Conservation (phyloP, 2,329 filamentous ascomycete species). For the Xylariaceae sp. region DNA sequence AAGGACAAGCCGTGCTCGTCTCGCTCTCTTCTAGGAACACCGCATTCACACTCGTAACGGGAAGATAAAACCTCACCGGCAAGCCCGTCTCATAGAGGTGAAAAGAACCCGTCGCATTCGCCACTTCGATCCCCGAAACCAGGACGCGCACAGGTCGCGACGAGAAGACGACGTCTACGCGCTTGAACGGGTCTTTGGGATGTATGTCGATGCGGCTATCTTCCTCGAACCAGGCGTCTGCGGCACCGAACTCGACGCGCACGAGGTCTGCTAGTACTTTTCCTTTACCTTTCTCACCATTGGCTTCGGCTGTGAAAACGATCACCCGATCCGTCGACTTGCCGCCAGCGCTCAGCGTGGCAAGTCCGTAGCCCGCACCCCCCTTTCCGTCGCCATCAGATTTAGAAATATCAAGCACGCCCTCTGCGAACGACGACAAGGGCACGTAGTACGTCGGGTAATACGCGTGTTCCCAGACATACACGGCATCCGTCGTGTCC, state of each 20-base stretch:
- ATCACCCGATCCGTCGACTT: constrained; percentile 35
- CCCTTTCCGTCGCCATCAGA: constrained; percentile 2
- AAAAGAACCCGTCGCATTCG: constrained; percentile 54
- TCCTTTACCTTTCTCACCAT: background rate
- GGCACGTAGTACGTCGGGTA: constrained; percentile 47
- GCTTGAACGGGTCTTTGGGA: constrained; percentile 71
- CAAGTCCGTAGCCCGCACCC: constrained; percentile 29
- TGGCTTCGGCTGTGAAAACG: constrained; percentile 28
- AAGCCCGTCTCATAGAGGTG: constrained; percentile 68
- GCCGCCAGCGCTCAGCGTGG: constrained; percentile 25
- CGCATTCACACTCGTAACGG: constrained; percentile 56
- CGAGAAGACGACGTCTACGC: constrained; percentile 66
- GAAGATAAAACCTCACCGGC: constrained; percentile 65
- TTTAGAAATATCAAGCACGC: constrained; percentile 4
- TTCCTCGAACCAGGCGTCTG: constrained; percentile 58
- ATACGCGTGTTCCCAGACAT: constrained; percentile 47
- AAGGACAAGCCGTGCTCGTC: constrained; percentile 66
- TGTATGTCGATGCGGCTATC: constrained; percentile 65
- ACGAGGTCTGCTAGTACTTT: constrained; percentile 32
- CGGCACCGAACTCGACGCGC: constrained; percentile 35
- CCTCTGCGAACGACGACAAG: constrained; percentile 25
- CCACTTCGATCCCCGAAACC: constrained; percentile 45
- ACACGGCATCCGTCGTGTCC: constrained; percentile 44
- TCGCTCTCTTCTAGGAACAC: constrained; percentile 55
- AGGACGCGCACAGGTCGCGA: constrained; percentile 58